A percentile compares a stretch with the other conserved stretches of the same genome.
phyloP scores from a whole-genome alignment of 2,329 filamentous ascomycete genomes.

The Fusarium sp. region DNA sequence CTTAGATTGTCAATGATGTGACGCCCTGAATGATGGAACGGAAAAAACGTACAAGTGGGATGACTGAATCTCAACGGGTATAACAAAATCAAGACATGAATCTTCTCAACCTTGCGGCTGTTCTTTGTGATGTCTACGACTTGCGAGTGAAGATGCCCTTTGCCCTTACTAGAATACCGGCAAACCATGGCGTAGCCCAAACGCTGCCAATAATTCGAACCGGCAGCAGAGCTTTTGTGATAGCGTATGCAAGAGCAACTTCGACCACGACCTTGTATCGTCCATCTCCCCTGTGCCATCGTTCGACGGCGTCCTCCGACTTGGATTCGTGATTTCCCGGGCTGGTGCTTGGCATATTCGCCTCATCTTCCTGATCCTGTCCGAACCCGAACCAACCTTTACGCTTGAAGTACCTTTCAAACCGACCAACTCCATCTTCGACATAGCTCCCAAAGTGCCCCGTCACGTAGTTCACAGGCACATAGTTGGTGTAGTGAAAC shows the following conservation, averaged over 20 bases:
- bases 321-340: slow-evolving; percentile 17
- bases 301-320: slow-evolving; percentile 46
- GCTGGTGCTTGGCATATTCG: background rate
- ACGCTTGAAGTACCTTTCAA: slow-evolving; percentile 79
- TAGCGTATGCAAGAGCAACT: slow-evolving; percentile 88
- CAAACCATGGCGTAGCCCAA: slow-evolving; percentile 95
- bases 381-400: slow-evolving; percentile 84
- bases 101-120: slow-evolving; percentile 30
- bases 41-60: slow-evolving; percentile 37
- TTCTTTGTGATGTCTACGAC: slow-evolving; percentile 29
- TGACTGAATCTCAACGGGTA: slow-evolving; percentile 37
- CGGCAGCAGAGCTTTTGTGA: slow-evolving; percentile 88
- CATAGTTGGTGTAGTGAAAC: slow-evolving; percentile 84
- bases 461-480: slow-evolving; percentile 68
- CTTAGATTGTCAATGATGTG: slow-evolving; percentile 51
- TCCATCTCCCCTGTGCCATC: slow-evolving; percentile 53
- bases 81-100: slow-evolving; percentile 39
- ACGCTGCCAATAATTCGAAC: slow-evolving; percentile 80
- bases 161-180: slow-evolving; percentile 67
- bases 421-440: slow-evolving; percentile 74
- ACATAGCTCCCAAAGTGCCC: slow-evolving; percentile 62
- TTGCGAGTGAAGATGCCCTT: slow-evolving; percentile 46
- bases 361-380: slow-evolving; percentile 39
- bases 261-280: slow-evolving; percentile 69
- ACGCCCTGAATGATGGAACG: slow-evolving; percentile 36